Percentiles rank a stretch among this genome's conserved stretches.
Evolutionary conservation across 2,329 filamentous ascomycete species (phyloP).

Genomic region (Decorospora gaudefroyi): DNA sequence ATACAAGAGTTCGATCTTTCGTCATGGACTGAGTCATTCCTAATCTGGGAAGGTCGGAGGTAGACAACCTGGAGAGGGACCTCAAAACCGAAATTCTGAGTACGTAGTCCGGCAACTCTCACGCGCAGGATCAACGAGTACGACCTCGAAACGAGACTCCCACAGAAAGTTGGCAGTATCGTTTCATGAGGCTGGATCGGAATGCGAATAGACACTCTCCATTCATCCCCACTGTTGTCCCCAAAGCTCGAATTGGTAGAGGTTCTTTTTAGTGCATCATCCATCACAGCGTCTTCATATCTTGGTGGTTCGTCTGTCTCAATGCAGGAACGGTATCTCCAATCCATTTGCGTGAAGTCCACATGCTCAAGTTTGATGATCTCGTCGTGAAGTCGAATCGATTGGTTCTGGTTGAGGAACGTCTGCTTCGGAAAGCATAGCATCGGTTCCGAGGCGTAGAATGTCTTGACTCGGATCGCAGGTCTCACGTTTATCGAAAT

Average conservation of each 20-base stretch:
- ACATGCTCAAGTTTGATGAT: constrained; percentile 5
- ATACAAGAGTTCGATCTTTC: constrained; percentile 6
- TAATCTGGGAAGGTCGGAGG: constrained; percentile 6
- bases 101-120: constrained; percentile 2
- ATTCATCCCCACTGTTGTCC: constrained; percentile 2
- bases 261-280: background rate
- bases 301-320: constrained; percentile 5
- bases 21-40: constrained; percentile 6
- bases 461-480: constrained; percentile 12
- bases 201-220: constrained; percentile 6
- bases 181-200: background rate
- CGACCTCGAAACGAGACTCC: constrained; percentile 4
- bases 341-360: constrained; percentile 9
- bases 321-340: background rate
- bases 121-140: constrained; percentile 9
- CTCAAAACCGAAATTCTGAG: constrained; percentile 5
- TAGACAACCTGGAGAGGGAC: constrained; percentile 11
- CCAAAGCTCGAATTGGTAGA: background rate
- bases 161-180: constrained; percentile 9
- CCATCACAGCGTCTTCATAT: constrained; percentile 10
- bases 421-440: constrained; percentile 10
- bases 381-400: constrained; percentile 11
- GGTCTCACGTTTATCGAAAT: constrained; percentile 10
- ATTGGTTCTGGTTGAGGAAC: constrained; percentile 2
- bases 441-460: constrained; percentile 10